Base-by-base conservation (phyloP, 106 monocot genomes). In the Phalaenopsis equestris region DNA sequence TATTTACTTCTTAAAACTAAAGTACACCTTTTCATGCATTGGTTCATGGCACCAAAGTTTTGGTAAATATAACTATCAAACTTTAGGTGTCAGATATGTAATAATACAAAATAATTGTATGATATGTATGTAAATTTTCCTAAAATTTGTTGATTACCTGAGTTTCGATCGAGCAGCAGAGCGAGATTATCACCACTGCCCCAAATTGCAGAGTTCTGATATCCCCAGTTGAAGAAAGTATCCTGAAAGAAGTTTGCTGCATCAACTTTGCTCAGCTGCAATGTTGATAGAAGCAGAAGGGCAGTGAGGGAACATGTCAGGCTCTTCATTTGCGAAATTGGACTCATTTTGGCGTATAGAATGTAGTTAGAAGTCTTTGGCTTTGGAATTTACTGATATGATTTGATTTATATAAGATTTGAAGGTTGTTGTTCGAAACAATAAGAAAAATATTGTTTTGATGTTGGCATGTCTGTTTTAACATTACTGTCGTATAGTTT, bases 191-290 rank as follows among this genome's bases (percentile, higher is more conserved):
- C 55, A 9, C 85, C 87, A 24, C 81, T 58, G n/a, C 81, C 85
- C 81, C 73, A 87, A 9, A 87, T 74, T 7, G 68, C 80, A 15
- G 65, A 43, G 78, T 90, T 90, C 47, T 87, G 79, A 23, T 17
- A 55, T 6, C 87, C 90, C 90, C 90, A 90, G 76, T 79, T 79
- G 83, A 72, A 85, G 78, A 30, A 17, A 6, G 81, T 87, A 52
- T 79, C 72, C 6, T 64, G 57, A 67, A 79, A 72, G 79, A 87
- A 90, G 46, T 87, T 82, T 12, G 82, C 86, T 12, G 82, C 86
- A 3, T 48, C 0, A 67, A 70, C 84, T 30, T 56, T 6, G 48
- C 56, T 41, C 43, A 57, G 55, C 21, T 61, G 36, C 49, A 75
- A 73, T 67, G 81, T 56, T 58, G 58, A 9, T 16, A 73, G 56